A percentile compares a stretch with the other conserved stretches of the same genome.
Evolutionary conservation across 768 basidiomycete genomes (phyloP).

Genomic region (Ephemerocybe angulata): DNA sequence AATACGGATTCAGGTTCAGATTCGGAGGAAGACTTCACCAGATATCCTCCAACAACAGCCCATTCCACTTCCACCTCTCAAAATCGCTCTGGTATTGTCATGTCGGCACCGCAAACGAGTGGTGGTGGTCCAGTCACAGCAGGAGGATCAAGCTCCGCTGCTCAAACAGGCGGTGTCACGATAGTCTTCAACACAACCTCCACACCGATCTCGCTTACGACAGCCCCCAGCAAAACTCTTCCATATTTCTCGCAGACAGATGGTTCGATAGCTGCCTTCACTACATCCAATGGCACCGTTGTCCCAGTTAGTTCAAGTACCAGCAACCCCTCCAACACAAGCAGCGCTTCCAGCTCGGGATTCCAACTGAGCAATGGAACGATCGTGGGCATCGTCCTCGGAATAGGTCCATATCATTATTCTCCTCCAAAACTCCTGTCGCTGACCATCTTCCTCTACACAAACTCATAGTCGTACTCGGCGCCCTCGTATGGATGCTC

Average conservation of each 20-base stretch:
- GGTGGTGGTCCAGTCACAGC: too few relatives aligned
- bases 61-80: background rate
- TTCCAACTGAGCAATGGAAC: constrained; percentile 12
- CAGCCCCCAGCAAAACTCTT: background rate
- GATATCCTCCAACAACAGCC: constrained; percentile 1
- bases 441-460: background rate
- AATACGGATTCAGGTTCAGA: constrained; percentile 10
- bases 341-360: background rate
- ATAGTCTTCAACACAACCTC: background rate
- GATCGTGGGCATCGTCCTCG: constrained; percentile 11
- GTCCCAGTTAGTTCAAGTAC: background rate
- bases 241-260: background rate
- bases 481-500: constrained; percentile 17
- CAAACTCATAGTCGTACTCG: constrained; percentile 17
- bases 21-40: constrained; percentile 3
- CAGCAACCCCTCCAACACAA: background rate
- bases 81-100: constrained; percentile 1
- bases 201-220: background rate
- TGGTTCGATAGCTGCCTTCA: background rate
- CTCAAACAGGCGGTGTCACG: constrained; percentile 1
- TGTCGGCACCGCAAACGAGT: background rate
- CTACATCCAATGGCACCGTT: constrained; percentile 1
- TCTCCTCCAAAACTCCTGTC: background rate
- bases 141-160: background rate
- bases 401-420: constrained; percentile 6